phyloP scores from a whole-genome alignment of 371 early-diverging fungal genomes.

The Rhizopus delemar region DNA sequence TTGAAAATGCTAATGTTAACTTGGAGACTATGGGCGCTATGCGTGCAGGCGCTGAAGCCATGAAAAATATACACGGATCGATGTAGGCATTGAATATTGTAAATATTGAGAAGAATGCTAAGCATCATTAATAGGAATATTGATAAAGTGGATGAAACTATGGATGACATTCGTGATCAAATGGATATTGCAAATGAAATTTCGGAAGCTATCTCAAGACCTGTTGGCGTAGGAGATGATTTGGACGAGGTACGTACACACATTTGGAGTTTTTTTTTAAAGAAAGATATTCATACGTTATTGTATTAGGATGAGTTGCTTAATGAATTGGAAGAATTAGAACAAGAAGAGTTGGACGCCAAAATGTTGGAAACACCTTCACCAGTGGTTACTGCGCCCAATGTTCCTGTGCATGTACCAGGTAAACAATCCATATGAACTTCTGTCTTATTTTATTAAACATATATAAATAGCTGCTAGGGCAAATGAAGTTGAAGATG shows the following conservation, averaged over 20 bases:
- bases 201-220: constrained; percentile 90
- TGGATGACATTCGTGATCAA: constrained; percentile 97
- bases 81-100: constrained; percentile 59
- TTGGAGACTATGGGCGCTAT: constrained; percentile 95
- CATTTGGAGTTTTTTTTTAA: background rate
- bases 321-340: constrained; percentile 90
- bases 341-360: constrained; percentile 91
- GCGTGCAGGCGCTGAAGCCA: constrained; percentile 90
- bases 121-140: constrained; percentile 69
- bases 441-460: background rate
- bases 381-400: constrained; percentile 64
- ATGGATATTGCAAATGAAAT: constrained; percentile 96
- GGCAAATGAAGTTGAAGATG: constrained; percentile 61
- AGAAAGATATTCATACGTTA: background rate
- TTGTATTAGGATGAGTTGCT: constrained; percentile 77
- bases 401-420: constrained; percentile 64
- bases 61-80: constrained; percentile 93
- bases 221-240: constrained; percentile 82
- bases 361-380: constrained; percentile 80
- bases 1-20: constrained; percentile 96
- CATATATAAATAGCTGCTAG: constrained; percentile 6
- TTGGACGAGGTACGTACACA: constrained; percentile 75
- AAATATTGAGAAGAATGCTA: background rate
- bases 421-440: constrained; percentile 40
- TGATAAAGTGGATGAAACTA: constrained; percentile 92